A percentile compares a stretch with the other conserved stretches of the same genome.
These are phyloP conservation scores for Yarrowia yakushimensis DNA, from an alignment of 805 yeast genomes.

Conservation along the genomic window DNA sequence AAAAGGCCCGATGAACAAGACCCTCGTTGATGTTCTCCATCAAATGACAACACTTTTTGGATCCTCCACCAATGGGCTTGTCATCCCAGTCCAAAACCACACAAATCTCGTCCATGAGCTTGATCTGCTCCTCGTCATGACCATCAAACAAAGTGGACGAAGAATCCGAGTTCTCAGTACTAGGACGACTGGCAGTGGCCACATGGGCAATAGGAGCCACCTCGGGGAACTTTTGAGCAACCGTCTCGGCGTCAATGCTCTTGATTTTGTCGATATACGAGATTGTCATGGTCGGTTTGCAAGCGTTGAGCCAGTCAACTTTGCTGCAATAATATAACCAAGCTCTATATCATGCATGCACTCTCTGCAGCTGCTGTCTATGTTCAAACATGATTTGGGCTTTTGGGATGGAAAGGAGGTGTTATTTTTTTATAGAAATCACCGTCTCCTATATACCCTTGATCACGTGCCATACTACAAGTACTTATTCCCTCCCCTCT, in stretches of 20 bases:
- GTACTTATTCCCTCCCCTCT: too few species aligned
- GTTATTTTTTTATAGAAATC: too few species aligned
- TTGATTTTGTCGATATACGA: conserved; percentile 20
- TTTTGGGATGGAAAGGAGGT: too few species aligned
- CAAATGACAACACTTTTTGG: conserved; percentile 73
- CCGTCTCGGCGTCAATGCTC: neutral
- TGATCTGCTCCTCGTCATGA: conserved; percentile 90
- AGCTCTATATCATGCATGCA: too few species aligned
- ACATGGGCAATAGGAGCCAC: conserved; percentile 33
- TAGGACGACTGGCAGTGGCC: conserved; percentile 29
- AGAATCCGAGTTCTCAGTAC: conserved; percentile 24
- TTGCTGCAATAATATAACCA: too few species aligned
- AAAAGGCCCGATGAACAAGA: conserved; percentile 89
- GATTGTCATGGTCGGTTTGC: neutral
- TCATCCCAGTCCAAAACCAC: conserved; percentile 89
- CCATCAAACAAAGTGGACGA: conserved; percentile 61
- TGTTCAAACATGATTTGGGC: too few species aligned
- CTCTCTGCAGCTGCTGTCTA: too few species aligned
- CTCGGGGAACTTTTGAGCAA: conserved; percentile 33
- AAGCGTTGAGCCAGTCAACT: too few species aligned
- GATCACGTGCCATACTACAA: too few species aligned
- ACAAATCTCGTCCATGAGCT: conserved; percentile 93
- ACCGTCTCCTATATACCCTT: too few species aligned
- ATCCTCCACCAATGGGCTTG: conserved; percentile 84
- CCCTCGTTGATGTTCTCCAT: conserved; percentile 86